These are phyloP conservation scores for Aspergillus glaucus DNA, from an alignment of 2,329 filamentous ascomycete genomes.

Conservation along the genomic window DNA sequence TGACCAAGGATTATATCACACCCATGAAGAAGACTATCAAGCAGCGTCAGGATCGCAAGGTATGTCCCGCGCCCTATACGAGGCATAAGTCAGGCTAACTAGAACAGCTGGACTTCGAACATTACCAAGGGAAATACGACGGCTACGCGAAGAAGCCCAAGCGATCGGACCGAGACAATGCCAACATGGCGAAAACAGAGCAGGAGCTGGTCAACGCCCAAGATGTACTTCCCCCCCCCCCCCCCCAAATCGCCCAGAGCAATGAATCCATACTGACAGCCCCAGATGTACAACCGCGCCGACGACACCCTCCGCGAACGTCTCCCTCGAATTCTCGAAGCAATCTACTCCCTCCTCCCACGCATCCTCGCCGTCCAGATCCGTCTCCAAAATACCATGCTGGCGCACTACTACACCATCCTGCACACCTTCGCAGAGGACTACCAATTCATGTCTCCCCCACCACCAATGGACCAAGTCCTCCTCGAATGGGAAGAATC, in stretches of 20 bases:
- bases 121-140: constrained; percentile 65
- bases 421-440: constrained; percentile 67
- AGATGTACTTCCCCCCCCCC: constrained; percentile 51
- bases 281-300: constrained; percentile 63
- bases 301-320: constrained; percentile 67
- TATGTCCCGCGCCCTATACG: constrained; percentile 13
- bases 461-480: constrained; percentile 66
- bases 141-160: constrained; percentile 64
- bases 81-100: not conserved
- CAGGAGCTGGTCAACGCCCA: constrained; percentile 59
- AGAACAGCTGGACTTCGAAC: constrained; percentile 67
- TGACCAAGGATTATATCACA: constrained; percentile 62
- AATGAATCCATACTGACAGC: constrained; percentile 8
- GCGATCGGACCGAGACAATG: constrained; percentile 67
- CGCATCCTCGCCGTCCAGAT: constrained; percentile 65
- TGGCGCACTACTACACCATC: constrained; percentile 72
- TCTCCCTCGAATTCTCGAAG: constrained; percentile 64
- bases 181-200: constrained; percentile 64
- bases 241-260: too few relatives aligned
- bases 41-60: constrained; percentile 73
- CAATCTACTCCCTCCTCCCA: constrained; percentile 67
- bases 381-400: constrained; percentile 68
- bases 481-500: constrained; percentile 59
- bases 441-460: constrained; percentile 62
- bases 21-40: constrained; percentile 77